phyloP scores from a whole-genome alignment of 768 basidiomycete species.

The Boletus tylopilopsis region DNA sequence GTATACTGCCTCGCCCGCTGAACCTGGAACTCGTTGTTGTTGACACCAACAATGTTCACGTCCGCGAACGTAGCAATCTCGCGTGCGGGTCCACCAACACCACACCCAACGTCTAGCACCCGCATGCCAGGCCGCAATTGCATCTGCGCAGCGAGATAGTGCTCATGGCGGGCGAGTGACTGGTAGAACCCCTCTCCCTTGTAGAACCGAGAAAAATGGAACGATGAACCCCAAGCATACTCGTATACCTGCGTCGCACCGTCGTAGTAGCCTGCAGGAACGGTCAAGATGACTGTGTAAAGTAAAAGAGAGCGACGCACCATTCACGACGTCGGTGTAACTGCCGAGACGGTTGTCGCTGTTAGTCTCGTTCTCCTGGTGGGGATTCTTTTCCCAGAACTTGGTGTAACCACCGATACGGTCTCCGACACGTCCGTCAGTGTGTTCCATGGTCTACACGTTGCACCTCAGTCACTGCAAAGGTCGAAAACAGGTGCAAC shows the following conservation, averaged over 20 bases:
- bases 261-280: constrained; percentile 83
- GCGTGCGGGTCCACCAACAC: constrained; percentile 95
- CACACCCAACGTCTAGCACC: constrained; percentile 97
- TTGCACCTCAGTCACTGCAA: background rate
- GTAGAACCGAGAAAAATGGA: constrained; percentile 98
- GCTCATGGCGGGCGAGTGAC: constrained; percentile 86
- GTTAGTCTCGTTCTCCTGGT: constrained; percentile 60
- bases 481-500: background rate
- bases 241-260: constrained; percentile 95
- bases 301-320: constrained; percentile 36
- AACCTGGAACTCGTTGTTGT: constrained; percentile 97
- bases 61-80: constrained; percentile 93
- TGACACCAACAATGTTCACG: constrained; percentile 77
- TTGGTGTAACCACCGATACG: constrained; percentile 84
- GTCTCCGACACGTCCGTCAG: constrained; percentile 58
- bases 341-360: constrained; percentile 70
- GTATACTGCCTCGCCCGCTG: constrained; percentile 84
- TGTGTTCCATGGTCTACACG: constrained; percentile 26
- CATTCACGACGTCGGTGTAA: constrained; percentile 94
- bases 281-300: background rate
- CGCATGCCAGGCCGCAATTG: constrained; percentile 83
- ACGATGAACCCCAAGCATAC: constrained; percentile 87
- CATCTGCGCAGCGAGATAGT: constrained; percentile 92
- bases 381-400: constrained; percentile 86
- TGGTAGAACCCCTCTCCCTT: constrained; percentile 78